Percentiles rank a stretch among this genome's conserved stretches.
Evolutionary conservation across 2,329 filamentous ascomycete genomes (phyloP).

Genomic region (Verticillium tricorpus): DNA sequence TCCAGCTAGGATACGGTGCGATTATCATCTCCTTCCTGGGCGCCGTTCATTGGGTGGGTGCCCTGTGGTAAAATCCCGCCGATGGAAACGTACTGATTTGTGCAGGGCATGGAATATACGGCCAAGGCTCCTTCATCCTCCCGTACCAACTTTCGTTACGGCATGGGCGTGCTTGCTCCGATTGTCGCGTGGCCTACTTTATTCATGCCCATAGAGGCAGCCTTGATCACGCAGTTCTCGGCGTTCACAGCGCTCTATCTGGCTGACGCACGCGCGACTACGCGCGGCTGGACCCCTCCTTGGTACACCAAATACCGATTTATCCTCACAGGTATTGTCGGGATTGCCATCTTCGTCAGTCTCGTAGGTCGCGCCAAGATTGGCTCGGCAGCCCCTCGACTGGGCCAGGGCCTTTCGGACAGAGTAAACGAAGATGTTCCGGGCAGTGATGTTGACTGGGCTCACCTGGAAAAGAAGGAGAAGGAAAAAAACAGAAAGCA

Average conservation of each 20-base stretch:
- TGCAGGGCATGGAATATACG: conserved; percentile 72
- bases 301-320: conserved; percentile 94
- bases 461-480: conserved; percentile 37
- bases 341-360: conserved; percentile 73
- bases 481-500: conserved; percentile 29
- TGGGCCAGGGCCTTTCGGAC: conserved; percentile 29
- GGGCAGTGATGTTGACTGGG: conserved; percentile 37
- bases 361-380: conserved; percentile 81
- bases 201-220: conserved; percentile 77
- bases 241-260: conserved; percentile 86
- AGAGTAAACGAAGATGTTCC: conserved; percentile 32
- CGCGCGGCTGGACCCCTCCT: conserved; percentile 70
- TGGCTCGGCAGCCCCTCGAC: conserved; percentile 30
- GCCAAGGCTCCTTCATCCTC: conserved; percentile 54
- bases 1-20: conserved; percentile 89
- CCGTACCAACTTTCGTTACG: conserved; percentile 75
- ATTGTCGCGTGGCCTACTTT: conserved; percentile 87
- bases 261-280: conserved; percentile 69
- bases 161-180: conserved; percentile 75
- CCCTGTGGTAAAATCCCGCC: too few species aligned
- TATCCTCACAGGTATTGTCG: conserved; percentile 85
- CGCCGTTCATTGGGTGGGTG: conserved; percentile 74
- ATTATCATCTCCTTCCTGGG: conserved; percentile 92
- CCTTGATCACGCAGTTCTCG: conserved; percentile 78
- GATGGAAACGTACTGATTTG: conserved; percentile 1